Evolutionary conservation across 176 grass and related monocot genomes (phyloP).

Genomic region (Typha latifolia): DNA sequence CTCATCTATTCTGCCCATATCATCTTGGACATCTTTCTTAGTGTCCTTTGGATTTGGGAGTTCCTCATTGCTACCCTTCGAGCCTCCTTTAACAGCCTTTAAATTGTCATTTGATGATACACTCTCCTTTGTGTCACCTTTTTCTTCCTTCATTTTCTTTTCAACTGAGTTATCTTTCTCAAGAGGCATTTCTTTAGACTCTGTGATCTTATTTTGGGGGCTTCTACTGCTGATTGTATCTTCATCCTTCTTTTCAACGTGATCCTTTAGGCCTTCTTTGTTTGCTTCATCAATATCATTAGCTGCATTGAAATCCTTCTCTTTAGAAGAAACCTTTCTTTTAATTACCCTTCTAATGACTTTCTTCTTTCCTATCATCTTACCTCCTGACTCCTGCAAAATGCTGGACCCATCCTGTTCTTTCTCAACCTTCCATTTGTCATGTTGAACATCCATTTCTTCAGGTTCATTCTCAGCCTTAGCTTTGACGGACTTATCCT

Average conservation of each 20-base stretch:
- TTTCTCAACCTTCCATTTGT: constrained; percentile 29
- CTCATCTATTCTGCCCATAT: constrained; percentile 46
- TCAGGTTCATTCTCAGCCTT: constrained; percentile 31
- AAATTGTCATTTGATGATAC: constrained; percentile 12
- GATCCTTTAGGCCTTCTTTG: constrained; percentile 29
- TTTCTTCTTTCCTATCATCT: constrained; percentile 71
- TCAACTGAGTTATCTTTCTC: constrained; percentile 30
- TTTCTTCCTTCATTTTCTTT: constrained; percentile 41
- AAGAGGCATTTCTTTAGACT: constrained; percentile 1
- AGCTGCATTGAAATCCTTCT: constrained; percentile 24
- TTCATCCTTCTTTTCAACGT: constrained; percentile 44
- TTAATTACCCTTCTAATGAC: constrained; percentile 91
- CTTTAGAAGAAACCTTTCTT: constrained; percentile 44
- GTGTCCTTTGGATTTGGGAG: constrained; percentile 31
- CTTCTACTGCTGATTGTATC: constrained; percentile 13
- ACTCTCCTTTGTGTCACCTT: constrained; percentile 21
- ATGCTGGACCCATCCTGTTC: constrained; percentile 12
- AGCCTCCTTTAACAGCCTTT: constrained; percentile 12
- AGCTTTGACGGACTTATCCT: constrained; percentile 29
- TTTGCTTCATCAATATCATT: constrained; percentile 25
- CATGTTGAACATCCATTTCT: constrained; percentile 21
- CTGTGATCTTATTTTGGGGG: constrained; percentile 32
- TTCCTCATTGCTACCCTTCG: constrained; percentile 27
- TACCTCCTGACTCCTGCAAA: constrained; percentile 34
- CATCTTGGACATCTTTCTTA: constrained; percentile 38